These are phyloP conservation scores for Fusarium sp. DNA, from an alignment of 2,329 filamentous ascomycete species.

Conservation along the genomic window DNA sequence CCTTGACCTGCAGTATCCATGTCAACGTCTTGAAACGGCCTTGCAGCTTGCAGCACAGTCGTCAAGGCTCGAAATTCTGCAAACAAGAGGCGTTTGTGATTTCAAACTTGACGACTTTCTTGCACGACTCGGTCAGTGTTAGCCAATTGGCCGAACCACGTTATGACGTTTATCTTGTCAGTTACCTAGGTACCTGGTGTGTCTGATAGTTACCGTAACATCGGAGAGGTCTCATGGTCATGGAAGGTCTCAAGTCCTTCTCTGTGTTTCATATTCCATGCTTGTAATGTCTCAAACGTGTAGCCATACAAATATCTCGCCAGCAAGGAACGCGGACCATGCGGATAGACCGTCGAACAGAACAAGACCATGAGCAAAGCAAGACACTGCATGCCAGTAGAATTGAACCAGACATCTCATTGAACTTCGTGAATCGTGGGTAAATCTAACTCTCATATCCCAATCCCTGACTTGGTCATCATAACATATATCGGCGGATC, in stretches of 20 bases:
- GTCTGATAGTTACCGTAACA: not conserved
- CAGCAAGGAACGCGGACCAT: slow-evolving; percentile 1
- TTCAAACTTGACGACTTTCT: slow-evolving; percentile 7
- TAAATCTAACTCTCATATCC: slow-evolving; percentile 8
- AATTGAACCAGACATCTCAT: slow-evolving; percentile 8
- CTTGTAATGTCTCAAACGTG: slow-evolving; percentile 22
- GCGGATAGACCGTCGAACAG: not conserved
- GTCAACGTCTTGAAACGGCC: slow-evolving; percentile 22
- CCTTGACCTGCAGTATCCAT: slow-evolving; percentile 2
- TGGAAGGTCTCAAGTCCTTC: slow-evolving; percentile 11
- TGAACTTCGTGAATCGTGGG: slow-evolving; percentile 28
- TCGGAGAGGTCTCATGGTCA: not conserved
- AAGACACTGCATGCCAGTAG: slow-evolving; percentile 2
- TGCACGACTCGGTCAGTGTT: slow-evolving; percentile 2
- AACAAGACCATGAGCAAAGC: slow-evolving; percentile 8
- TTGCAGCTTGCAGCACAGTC: slow-evolving; percentile 19
- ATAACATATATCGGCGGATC: not conserved
- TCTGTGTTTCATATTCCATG: slow-evolving; percentile 21
- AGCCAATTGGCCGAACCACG: not conserved
- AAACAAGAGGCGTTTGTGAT: not conserved
- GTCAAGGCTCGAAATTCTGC: slow-evolving; percentile 22
- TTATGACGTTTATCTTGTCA: not conserved
- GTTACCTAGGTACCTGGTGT: too few relatives aligned
- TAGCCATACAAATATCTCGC: not conserved
- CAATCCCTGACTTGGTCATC: not conserved